Evolutionary conservation across 371 early-diverging fungal genomes (phyloP), one percentile per base, ranked within the genome.

Genomic region (Mucor piriformis): DNA sequence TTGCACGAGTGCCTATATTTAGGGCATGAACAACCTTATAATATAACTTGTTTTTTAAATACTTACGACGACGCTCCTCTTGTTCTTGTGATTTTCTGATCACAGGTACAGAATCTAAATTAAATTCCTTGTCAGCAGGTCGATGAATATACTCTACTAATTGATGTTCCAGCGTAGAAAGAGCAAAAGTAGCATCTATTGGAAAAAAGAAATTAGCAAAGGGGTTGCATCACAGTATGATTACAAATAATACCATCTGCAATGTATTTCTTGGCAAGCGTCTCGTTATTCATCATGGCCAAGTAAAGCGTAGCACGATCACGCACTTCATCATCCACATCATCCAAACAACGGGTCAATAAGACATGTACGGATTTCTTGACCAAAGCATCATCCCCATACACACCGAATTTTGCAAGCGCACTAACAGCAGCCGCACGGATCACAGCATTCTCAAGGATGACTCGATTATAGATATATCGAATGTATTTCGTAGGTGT

Each of bases 401-500:
- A 76, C 21, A 90, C 85, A 46, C 96, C 98, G 77, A 99, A 98
- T 63, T 93, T 94, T 57, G 94, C 90, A 65, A 99, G 82, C 0
- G 98, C 93, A 35, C 87, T 90, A 21, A 98, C 97, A 3, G 99
- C 99, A 15, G 99, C 98, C 13, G 95, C 97, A 54, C 98, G 89
- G 18, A 99, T 97, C 57, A 93, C 91, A 0, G 97, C 89, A 69
- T 93, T 95, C 72, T 99, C 99, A 48, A 99, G 85, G 58, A 99
- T 95, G 38, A 97, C 94, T 6, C 99, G 91, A 79, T 99, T 99
- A 83, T 97, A 99, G 59, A 99, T 97, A 74, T 96, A 96, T 13
- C 98, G 90, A 65, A 99, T 96, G 72, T 92, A 97, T 66, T 95
- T 92, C n/a, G 95, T 88, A 16, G 99, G 98, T 18, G 91, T 88